A percentile compares a stretch with the other conserved stretches of the same genome.
Evolutionary conservation across 139 green algal genomes (phyloP).

Genomic region (Raphidocelis subcapitata): DNA sequence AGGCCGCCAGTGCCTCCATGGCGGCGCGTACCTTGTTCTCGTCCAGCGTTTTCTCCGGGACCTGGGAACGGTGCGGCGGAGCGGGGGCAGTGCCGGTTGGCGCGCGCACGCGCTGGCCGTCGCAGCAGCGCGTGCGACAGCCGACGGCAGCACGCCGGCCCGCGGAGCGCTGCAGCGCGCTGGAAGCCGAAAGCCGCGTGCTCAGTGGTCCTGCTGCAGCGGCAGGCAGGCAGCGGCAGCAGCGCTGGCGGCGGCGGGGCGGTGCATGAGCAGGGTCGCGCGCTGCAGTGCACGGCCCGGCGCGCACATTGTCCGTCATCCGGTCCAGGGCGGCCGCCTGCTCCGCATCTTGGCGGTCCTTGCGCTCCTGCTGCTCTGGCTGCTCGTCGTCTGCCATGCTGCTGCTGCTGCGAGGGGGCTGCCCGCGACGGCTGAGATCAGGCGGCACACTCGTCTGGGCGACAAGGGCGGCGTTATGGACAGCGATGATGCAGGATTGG

Average conservation of each 20-base stretch:
- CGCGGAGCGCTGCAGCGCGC: too few relatives aligned
- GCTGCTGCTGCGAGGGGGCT: not conserved
- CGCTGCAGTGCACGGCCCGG: not conserved
- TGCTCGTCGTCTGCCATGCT: slow-evolving; percentile 29
- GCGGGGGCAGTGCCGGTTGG: not conserved
- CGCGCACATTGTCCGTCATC: slow-evolving; percentile 33
- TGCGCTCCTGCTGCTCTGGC: slow-evolving; percentile 6
- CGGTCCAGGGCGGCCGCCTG: slow-evolving; percentile 29
- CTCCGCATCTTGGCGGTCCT: slow-evolving; percentile 21
- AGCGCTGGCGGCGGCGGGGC: not conserved
- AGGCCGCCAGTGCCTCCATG: slow-evolving; percentile 60
- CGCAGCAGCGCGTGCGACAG: not conserved
- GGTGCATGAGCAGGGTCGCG: too few relatives aligned
- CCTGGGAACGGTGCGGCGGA: slow-evolving; percentile 9
- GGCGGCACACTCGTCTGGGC: too few relatives aligned
- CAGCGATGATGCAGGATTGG: too few relatives aligned
- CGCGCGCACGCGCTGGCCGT: not conserved
- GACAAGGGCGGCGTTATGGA: too few relatives aligned
- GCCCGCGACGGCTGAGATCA: too few relatives aligned
- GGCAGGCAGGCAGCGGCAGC: too few relatives aligned
- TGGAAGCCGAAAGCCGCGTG: too few relatives aligned
- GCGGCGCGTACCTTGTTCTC: slow-evolving; percentile 56
- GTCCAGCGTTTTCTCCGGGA: slow-evolving; percentile 48
- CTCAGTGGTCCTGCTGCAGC: too few relatives aligned
- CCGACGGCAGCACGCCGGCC: not conserved